These are phyloP conservation scores for Brassica incana DNA, from an alignment of 345 rosid genomes.

Conservation along the genomic window DNA sequence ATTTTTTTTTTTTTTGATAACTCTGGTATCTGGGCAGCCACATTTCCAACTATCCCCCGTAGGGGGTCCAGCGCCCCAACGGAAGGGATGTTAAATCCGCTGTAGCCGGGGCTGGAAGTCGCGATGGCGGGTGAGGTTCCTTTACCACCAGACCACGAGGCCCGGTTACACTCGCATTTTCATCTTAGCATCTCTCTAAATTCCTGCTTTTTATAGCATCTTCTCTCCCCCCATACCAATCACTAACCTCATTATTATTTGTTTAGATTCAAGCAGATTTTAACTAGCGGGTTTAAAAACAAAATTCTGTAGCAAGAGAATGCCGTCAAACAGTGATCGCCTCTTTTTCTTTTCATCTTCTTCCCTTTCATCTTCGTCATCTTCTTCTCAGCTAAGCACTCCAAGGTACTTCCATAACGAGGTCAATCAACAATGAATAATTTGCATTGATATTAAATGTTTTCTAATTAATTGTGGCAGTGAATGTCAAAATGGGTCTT, in stretches of 20 bases:
- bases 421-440: not conserved
- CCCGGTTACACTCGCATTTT: constrained; percentile 23
- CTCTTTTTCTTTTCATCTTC: constrained; percentile 40
- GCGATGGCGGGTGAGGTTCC: too few relatives aligned
- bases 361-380: constrained; percentile 40
- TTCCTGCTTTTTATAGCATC: constrained; percentile 8
- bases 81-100: too few relatives aligned
- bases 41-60: too few relatives aligned
- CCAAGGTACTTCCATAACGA: constrained; percentile 37
- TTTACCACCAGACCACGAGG: too few relatives aligned
- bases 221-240: not conserved
- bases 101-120: too few relatives aligned
- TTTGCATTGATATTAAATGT: not conserved
- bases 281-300: not conserved
- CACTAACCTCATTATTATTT: constrained; percentile 2
- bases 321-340: constrained; percentile 11
- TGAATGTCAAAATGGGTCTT: constrained; percentile 33
- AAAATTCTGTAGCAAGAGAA: not conserved
- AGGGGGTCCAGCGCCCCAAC: too few relatives aligned
- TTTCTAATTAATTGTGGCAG: constrained; percentile 29
- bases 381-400: constrained; percentile 43
- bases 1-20: constrained; percentile 33
- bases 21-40: too few relatives aligned
- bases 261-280: not conserved
- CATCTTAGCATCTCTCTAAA: constrained; percentile 17